Conservation (phyloP, 202 grass and related monocot genomes). For the Saccharum hybrid region DNA sequence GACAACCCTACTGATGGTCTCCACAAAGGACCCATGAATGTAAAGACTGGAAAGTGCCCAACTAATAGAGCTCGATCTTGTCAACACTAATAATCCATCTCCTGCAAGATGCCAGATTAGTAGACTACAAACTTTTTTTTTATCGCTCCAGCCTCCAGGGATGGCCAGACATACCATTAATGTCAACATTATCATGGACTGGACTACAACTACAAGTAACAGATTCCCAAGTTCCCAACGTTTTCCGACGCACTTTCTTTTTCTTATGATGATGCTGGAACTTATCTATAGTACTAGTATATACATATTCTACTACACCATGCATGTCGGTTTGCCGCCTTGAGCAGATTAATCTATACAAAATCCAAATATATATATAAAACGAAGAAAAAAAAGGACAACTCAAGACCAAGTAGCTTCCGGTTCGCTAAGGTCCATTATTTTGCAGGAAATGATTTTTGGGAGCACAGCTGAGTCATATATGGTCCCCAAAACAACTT, state of each 20-base stretch:
- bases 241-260: not conserved
- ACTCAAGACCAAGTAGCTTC: constrained; percentile 1
- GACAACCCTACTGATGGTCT: not conserved
- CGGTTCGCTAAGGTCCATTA: constrained; percentile 27
- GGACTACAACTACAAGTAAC: not conserved
- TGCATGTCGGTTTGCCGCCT: not conserved
- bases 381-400: not conserved
- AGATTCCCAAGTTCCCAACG: not conserved
- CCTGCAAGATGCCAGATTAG: not conserved
- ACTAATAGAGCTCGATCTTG: not conserved
- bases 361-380: not conserved
- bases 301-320: not conserved
- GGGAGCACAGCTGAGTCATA: constrained; percentile 1
- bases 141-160: not conserved
- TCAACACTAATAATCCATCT: not conserved
- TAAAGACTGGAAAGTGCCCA: constrained; percentile 23
- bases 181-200: not conserved
- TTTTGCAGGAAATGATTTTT: constrained; percentile 47
- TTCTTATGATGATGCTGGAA: not conserved
- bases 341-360: not conserved
- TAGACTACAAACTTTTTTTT: not conserved
- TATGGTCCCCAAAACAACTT: constrained; percentile 30
- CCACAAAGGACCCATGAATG: not conserved
- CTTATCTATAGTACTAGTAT: not conserved
- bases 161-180: constrained; percentile 1